These are phyloP conservation scores for Tuctoria greenei DNA, from an alignment of 176 grass and related monocot genomes.

Conservation along the genomic window DNA sequence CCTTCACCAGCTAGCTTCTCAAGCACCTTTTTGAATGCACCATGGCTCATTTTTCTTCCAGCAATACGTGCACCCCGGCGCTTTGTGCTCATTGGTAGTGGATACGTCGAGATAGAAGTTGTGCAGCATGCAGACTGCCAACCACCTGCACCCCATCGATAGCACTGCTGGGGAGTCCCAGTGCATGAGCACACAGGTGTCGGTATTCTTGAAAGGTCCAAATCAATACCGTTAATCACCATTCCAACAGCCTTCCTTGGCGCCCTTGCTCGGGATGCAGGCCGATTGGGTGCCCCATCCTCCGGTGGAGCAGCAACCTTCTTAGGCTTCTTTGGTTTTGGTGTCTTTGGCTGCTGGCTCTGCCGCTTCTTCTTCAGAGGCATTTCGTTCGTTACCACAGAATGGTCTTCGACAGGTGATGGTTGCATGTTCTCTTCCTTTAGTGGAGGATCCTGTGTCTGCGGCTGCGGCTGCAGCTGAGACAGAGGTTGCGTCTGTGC, in stretches of 20 bases:
- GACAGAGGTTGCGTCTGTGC: neutral
- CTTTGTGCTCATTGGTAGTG: conserved; percentile 79
- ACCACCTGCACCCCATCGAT: conserved; percentile 80
- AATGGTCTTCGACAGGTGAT: conserved; percentile 35
- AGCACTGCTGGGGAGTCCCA: conserved; percentile 68
- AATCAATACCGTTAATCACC: conserved; percentile 90
- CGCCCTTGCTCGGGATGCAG: conserved; percentile 36
- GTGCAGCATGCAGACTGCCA: conserved; percentile 96
- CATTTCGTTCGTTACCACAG: conserved; percentile 20
- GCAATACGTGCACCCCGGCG: conserved; percentile 66
- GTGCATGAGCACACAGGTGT: conserved; percentile 90
- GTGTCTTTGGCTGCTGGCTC: conserved; percentile 38
- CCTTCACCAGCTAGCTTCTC: conserved; percentile 92
- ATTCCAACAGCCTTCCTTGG: conserved; percentile 50
- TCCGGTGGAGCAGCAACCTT: conserved; percentile 44
- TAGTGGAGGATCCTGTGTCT: conserved; percentile 32
- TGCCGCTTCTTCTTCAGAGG: conserved; percentile 61
- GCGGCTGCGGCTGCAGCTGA: neutral
- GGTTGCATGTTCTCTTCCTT: conserved; percentile 41
- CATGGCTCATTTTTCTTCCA: conserved; percentile 91
- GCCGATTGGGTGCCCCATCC: conserved; percentile 42
- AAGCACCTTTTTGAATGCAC: conserved; percentile 93
- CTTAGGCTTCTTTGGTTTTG: conserved; percentile 81
- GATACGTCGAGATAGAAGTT: conserved; percentile 74
- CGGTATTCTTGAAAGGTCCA: conserved; percentile 79